A percentile compares a stretch with the other conserved stretches of the same genome.
phyloP scores from a whole-genome alignment of 371 early-diverging fungal species.

The Mortierella sp. region DNA sequence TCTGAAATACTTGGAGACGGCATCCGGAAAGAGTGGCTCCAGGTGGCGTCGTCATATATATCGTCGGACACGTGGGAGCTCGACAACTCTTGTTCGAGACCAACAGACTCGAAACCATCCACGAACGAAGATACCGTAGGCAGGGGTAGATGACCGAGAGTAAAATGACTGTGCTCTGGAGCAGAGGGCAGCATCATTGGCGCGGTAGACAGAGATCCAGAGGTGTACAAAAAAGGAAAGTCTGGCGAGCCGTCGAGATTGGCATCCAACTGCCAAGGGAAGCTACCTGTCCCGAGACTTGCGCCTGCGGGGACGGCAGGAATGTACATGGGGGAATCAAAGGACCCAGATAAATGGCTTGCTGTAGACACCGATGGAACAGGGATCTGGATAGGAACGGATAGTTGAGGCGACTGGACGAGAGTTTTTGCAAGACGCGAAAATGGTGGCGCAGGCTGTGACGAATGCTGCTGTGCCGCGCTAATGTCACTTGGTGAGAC shows the following conservation, averaged over 20 bases:
- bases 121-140: neutral
- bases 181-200: neutral
- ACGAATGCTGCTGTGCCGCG: neutral
- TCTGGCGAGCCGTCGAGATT: neutral
- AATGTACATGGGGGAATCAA: neutral
- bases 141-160: neutral
- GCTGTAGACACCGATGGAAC: neutral
- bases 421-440: neutral
- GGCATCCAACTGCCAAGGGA: neutral
- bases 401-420: neutral
- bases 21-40: neutral
- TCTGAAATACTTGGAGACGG: neutral
- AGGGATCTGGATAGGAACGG: neutral
- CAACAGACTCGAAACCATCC: neutral
- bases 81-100: neutral
- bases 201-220: neutral
- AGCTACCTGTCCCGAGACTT: neutral
- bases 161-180: neutral
- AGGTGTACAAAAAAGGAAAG: neutral
- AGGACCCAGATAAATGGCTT: neutral
- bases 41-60: neutral
- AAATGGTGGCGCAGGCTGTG: neutral
- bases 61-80: neutral
- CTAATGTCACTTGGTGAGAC: neutral
- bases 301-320: neutral